Percentiles rank a stretch among this genome's conserved stretches.
These are phyloP conservation scores for Mycena kentingensis DNA, from an alignment of 768 basidiomycete species.

Conservation along the genomic window DNA sequence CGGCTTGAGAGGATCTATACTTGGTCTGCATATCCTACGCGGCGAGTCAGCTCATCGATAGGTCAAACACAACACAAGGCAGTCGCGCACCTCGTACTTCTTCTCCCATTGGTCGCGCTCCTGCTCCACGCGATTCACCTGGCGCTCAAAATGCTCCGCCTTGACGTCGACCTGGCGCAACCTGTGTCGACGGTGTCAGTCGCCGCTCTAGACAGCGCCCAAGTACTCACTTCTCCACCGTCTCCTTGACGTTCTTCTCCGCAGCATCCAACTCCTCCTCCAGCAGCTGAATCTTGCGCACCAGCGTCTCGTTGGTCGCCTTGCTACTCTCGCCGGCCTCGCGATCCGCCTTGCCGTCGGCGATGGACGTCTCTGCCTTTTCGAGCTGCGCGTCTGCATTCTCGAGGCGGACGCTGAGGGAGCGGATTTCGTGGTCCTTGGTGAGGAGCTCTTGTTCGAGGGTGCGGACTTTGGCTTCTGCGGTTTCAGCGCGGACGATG, in stretches of 20 bases:
- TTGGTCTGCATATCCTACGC: conserved; percentile 72
- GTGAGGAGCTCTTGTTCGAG: conserved; percentile 71
- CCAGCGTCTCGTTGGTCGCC: conserved; percentile 70
- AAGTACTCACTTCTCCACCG: conserved; percentile 87
- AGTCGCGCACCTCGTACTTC: conserved; percentile 80
- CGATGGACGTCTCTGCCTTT: conserved; percentile 65
- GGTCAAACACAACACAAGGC: background rate
- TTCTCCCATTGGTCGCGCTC: conserved; percentile 94
- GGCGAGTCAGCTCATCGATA: background rate
- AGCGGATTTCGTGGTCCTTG: conserved; percentile 85
- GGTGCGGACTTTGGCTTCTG: conserved; percentile 83
- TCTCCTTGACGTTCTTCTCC: conserved; percentile 96
- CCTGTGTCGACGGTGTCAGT: conserved; percentile 44
- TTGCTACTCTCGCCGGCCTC: conserved; percentile 72
- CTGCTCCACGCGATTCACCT: conserved; percentile 81
- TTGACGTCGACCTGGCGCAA: conserved; percentile 97
- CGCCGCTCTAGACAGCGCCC: background rate
- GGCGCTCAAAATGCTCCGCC: conserved; percentile 96
- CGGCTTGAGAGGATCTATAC: conserved; percentile 71
- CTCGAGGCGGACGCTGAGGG: conserved; percentile 71
- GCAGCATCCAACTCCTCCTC: conserved; percentile 95
- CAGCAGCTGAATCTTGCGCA: conserved; percentile 84
- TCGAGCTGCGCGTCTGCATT: conserved; percentile 69
- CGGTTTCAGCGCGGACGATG: conserved; percentile 79
- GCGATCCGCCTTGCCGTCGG: conserved; percentile 61